Percentiles rank a stretch among this genome's conserved stretches.
Evolutionary conservation across 140 eudicot genomes (phyloP).

Genomic region (Stevia rebaudiana): DNA sequence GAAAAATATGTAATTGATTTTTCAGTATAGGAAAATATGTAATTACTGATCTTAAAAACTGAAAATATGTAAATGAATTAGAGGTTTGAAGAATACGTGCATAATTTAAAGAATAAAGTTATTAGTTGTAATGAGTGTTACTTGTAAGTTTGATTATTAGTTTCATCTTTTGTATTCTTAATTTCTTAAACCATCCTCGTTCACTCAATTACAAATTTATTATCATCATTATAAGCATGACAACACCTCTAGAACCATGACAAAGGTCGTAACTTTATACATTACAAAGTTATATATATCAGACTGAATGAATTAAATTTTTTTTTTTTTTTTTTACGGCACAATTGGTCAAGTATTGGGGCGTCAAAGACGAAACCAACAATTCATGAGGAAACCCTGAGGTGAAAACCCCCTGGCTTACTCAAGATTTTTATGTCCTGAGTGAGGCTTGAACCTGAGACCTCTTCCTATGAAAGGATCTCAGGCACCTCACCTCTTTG

Average conservation of each 20-base stretch:
- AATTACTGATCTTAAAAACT: too few species aligned
- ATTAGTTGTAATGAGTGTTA: background rate
- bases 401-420: too few species aligned
- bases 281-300: background rate
- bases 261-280: background rate
- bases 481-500: too few species aligned
- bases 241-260: background rate
- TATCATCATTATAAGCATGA: background rate
- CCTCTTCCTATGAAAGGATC: too few species aligned
- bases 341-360: too few species aligned
- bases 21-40: too few species aligned
- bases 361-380: too few species aligned
- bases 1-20: too few species aligned
- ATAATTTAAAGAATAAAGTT: background rate
- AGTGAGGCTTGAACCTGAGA: too few species aligned
- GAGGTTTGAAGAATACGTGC: background rate
- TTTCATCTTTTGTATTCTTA: background rate
- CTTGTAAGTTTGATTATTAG: background rate
- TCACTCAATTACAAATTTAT: background rate
- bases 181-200: background rate
- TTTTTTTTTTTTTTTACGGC: too few species aligned
- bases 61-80: background rate
- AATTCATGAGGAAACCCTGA: too few species aligned
- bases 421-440: too few species aligned
- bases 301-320: background rate